Evolutionary conservation across 2,329 filamentous ascomycete species (phyloP), one percentile per base, ranked within the genome.

Genomic region (Stagonosporopsis rhizophila): DNA sequence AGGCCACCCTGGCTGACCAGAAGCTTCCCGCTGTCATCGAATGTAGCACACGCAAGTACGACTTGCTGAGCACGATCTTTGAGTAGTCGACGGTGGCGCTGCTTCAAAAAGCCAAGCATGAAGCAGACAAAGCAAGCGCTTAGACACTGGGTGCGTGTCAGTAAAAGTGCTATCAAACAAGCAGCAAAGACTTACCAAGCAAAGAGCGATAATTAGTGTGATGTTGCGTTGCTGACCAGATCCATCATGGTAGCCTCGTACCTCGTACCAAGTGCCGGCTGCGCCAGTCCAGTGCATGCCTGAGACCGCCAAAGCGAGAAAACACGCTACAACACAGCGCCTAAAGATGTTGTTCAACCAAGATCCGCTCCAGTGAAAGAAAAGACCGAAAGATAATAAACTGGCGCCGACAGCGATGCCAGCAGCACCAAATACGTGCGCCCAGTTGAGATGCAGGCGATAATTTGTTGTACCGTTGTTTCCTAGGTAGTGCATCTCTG

Each of bases 261-360:
- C 75, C 39, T 81, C 81, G 72, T 93, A 95, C 8, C 75, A 72
- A 3, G 90, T 95, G 15, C 90, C 90, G 11, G 85, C 82, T 3
- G 88, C 83, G 28, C 89, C 91, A 52, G 89, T 89, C 89, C 91
- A 96, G 76, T 96, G 91, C 91, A 96, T 95, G 1, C 90, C 90
- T 9, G 88, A 92, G 2, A 95, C 89, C 37, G 89, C 90, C 15
- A 84, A 81, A 8, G 90, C 89, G 37, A 96, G 81, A 17, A 92
- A 75, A 41, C 86, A 77, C 9, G 88, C 89, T 58, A 87, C 90
- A 2, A 87, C 66, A 9, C 83, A 76, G 56, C 91, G 82, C 70
- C 91, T 91, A 88, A 88, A 92, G 85, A 89, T 91, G 15, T 84
- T 85, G 66, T 88, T 89, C 44, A 89, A 90, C 91, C 91, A 96